Evolutionary conservation across 495 filamentous ascomycete genomes (phyloP).

Genomic region (Daldinia concentrica): DNA sequence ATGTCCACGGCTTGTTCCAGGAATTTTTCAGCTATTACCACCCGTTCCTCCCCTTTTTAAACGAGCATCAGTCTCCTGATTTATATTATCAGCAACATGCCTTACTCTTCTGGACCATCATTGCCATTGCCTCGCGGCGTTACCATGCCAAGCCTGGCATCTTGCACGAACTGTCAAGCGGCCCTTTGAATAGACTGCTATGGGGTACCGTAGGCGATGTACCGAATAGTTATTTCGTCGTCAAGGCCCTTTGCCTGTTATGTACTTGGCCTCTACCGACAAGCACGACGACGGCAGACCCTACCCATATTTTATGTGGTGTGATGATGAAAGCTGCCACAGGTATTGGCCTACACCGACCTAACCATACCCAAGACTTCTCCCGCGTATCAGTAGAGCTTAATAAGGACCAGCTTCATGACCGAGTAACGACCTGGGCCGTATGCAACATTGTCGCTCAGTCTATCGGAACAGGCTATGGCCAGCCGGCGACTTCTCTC

Average conservation of each 20-base stretch:
- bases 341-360: slow-evolving; percentile 88
- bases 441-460: slow-evolving; percentile 94
- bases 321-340: slow-evolving; percentile 94
- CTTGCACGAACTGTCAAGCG: slow-evolving; percentile 70
- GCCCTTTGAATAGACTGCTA: slow-evolving; percentile 75
- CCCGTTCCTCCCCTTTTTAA: slow-evolving; percentile 84
- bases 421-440: slow-evolving; percentile 90
- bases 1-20: slow-evolving; percentile 77
- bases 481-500: slow-evolving; percentile 85
- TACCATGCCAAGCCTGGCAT: slow-evolving; percentile 71
- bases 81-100: slow-evolving; percentile 77
- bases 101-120: slow-evolving; percentile 87
- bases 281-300: slow-evolving; percentile 85
- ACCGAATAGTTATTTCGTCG: slow-evolving; percentile 87
- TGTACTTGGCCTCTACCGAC: slow-evolving; percentile 93
- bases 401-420: slow-evolving; percentile 83
- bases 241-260: slow-evolving; percentile 87
- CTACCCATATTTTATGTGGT: slow-evolving; percentile 88
- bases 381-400: slow-evolving; percentile 82
- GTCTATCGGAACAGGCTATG: slow-evolving; percentile 88
- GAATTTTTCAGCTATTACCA: slow-evolving; percentile 86
- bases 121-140: slow-evolving; percentile 81
- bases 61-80: slow-evolving; percentile 73
- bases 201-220: slow-evolving; percentile 86
- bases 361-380: slow-evolving; percentile 91